Evolutionary conservation across 139 green algal species (phyloP), one percentile per base, ranked within the genome.

Genomic region (Mychonastes homosphaera): DNA sequence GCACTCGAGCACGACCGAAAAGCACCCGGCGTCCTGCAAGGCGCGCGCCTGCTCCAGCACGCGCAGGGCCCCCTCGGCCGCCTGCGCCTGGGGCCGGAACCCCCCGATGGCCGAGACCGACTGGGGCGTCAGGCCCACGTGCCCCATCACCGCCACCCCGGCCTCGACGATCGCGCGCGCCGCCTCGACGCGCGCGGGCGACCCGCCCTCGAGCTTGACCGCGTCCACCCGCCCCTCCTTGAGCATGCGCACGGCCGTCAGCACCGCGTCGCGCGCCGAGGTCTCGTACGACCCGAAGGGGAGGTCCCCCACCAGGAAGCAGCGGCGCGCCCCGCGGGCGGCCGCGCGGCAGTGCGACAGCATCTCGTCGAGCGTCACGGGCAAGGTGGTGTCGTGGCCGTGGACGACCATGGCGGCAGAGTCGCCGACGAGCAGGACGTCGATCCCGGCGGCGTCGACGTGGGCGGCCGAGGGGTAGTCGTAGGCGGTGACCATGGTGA

Each of bases 381-480:
- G 92, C 48, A 98, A 79, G 1, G 92, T 99, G 28, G 92, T 98
- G 80, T 99, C 92, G 66, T 98, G 82, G n/a, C 92, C 92, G 58
- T 97, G 92, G 26, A 98, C 87, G 32, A 99, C 92, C 92, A 99
- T 98, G 21, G 77, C 89, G 34, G 84, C 89, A 3, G 71, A 89
- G 74, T 98, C 92, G 3, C 92, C 92, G 24, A 99, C 93, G 36
- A 99, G 81, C 41, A 87, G 41, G 23, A 99, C 87, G 66, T 99
- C 92, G 26, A 95, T 87, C 30, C 77, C 84, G 9, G 92, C 82
- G 29, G 75, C 36, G 44, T 97, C 90, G 9, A 96, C 90, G 52
- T 98, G 91, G 49, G 94, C 85, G n/a, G 91, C 91, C 0, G 87
- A 96, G 9, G 93, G 91, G 67, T 98, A 98, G 80, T 99, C 92